A percentile compares a stretch with the other conserved stretches of the same genome.
phyloP scores from a whole-genome alignment of 1,284 basidiomycete species.

The Ustilago shanxiensis region DNA sequence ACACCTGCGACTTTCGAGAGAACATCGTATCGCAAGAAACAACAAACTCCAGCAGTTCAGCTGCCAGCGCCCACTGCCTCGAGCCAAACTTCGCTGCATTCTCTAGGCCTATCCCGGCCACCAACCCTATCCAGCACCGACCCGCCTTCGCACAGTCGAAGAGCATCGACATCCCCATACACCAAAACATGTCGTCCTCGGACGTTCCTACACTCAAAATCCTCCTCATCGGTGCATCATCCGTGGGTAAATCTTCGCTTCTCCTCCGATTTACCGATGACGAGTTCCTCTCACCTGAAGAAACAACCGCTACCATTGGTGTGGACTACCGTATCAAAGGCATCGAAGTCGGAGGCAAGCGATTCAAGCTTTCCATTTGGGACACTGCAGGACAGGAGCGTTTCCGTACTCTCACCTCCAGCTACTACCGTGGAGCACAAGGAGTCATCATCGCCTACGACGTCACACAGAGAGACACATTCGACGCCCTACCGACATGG shows the following conservation, averaged over 20 bases:
- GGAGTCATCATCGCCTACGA: slow-evolving; percentile 96
- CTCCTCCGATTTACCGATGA: slow-evolving; percentile 95
- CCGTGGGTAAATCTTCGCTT: slow-evolving; percentile 87
- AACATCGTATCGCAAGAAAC: neutral
- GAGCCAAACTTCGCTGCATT: neutral
- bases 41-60: too few species aligned
- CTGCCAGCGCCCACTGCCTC: too few species aligned
- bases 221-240: slow-evolving; percentile 81
- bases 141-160: neutral
- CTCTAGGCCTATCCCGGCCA: neutral
- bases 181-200: slow-evolving; percentile 29
- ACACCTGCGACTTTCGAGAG: neutral
- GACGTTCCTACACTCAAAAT: slow-evolving; percentile 72
- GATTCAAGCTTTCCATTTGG: slow-evolving; percentile 76
- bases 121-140: neutral
- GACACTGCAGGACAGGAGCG: slow-evolving; percentile 70
- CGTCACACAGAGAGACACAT: slow-evolving; percentile 88
- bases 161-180: neutral
- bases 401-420: slow-evolving; percentile 85
- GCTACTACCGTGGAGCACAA: slow-evolving; percentile 92
- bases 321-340: slow-evolving; percentile 74
- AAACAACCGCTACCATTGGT: slow-evolving; percentile 91
- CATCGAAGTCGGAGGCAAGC: slow-evolving; percentile 72
- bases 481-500: slow-evolving; percentile 92
- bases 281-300: slow-evolving; percentile 94